phyloP scores from a whole-genome alignment of 148 eudicot species.

The Rhododendron ferrugineum region DNA sequence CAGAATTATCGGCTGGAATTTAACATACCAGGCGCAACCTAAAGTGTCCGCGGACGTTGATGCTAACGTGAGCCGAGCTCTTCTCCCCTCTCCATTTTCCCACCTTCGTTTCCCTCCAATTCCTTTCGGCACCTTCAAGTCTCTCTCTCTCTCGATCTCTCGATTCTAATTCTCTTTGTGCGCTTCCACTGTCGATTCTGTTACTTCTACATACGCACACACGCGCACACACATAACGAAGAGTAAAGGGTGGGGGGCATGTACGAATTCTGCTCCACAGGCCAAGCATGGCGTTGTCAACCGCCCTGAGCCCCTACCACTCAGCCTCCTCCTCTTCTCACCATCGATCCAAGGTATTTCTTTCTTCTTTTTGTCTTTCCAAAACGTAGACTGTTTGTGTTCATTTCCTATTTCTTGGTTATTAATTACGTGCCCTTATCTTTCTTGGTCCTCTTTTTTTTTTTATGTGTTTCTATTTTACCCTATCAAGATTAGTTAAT shows the following conservation, averaged over 20 bases:
- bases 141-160: conserved; percentile 5
- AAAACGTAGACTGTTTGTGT: not conserved
- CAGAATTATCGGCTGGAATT: too few species aligned
- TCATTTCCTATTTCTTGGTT: not conserved
- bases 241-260: not conserved
- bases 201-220: not conserved
- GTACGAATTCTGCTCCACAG: conserved; percentile 21
- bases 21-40: conserved; percentile 8
- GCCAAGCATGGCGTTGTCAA: conserved; percentile 29
- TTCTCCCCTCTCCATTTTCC: not conserved
- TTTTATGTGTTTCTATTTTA: too few species aligned
- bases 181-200: not conserved
- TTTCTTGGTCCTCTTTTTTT: not conserved
- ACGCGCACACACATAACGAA: not conserved
- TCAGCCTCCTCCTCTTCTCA: conserved; percentile 10
- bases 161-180: not conserved
- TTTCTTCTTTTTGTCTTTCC: not conserved
- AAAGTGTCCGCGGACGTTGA: not conserved
- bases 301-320: conserved; percentile 23
- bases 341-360: conserved; percentile 25
- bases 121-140: conserved; percentile 13
- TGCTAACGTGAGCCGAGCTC: not conserved
- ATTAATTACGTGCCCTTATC: not conserved
- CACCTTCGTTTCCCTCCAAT: conserved; percentile 15
- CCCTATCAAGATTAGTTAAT: not conserved